Percentiles rank a stretch among this genome's conserved stretches.
Conservation (phyloP, 2,329 filamentous ascomycete species). For the Apiospora marii region DNA sequence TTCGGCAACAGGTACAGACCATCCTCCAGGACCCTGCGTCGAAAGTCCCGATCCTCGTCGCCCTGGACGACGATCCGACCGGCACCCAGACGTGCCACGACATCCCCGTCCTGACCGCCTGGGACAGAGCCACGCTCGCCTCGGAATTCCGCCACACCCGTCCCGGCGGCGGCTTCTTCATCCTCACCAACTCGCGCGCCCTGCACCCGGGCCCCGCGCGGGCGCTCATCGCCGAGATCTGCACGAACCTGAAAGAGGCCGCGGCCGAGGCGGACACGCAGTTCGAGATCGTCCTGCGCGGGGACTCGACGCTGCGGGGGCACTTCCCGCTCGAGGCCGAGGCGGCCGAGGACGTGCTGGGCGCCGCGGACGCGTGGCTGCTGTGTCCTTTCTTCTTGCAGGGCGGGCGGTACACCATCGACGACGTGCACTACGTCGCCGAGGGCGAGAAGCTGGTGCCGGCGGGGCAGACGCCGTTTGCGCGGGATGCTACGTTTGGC, state of each 20-base stretch:
- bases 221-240: conserved; percentile 58
- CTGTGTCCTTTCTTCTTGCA: conserved; percentile 67
- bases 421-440: conserved; percentile 65
- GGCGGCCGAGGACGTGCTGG: conserved; percentile 58
- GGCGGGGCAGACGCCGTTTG: conserved; percentile 62
- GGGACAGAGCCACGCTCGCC: conserved; percentile 54
- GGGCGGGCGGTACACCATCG: conserved; percentile 63
- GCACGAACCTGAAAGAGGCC: conserved; percentile 55
- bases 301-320: conserved; percentile 64
- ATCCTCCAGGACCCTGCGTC: conserved; percentile 23
- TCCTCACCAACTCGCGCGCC: conserved; percentile 66
- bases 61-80: conserved; percentile 64
- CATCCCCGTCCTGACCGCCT: conserved; percentile 62
- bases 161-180: conserved; percentile 61
- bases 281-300: conserved; percentile 63
- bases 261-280: conserved; percentile 44
- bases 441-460: conserved; percentile 58
- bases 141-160: conserved; percentile 50
- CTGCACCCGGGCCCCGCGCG: conserved; percentile 57
- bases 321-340: conserved; percentile 65
- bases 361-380: conserved; percentile 59
- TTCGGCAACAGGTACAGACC: conserved; percentile 24
- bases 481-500: conserved; percentile 64
- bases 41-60: conserved; percentile 45
- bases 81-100: conserved; percentile 69